Evolutionary conservation across 345 rosid genomes (phyloP), one percentile per base, ranked within the genome.

Genomic region (Durio zibethinus): DNA sequence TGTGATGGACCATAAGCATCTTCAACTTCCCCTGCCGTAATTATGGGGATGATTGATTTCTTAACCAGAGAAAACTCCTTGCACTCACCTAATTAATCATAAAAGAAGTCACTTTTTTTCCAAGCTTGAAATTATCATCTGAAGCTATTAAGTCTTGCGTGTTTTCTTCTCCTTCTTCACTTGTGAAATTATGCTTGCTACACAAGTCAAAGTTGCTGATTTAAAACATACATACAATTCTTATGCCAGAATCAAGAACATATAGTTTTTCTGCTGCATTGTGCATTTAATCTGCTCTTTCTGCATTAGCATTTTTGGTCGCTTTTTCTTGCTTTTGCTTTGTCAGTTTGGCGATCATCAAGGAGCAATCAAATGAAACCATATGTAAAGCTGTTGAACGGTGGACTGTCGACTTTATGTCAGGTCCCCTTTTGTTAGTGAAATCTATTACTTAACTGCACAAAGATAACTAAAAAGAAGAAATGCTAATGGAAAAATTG

Each of bases 1-100:
- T 73, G 83, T 77, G 80, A 81, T 29, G 25, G 31, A 63, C 53
- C 60, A 63, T 57, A 31, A 73, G 83, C 71, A 77, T 77, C 62
- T 77, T 73, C 72, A 80, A 70, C 68, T 73, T 74, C 54, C 36
- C 78, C 47, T 76, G 68, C 74, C 77, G 62, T 71, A 16, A 80
- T 70, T 50, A 63, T 50, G 82, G 56, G n/a, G 31, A 21, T 43
- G 31, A 64, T 54, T 76, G 57, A 47, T 54, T 50, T 71, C 36
- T 69, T 10, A 65, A 45, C 25, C 43, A 35, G 42, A 36, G 31
- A 25, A 16, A 29, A 40, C 18, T 8, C 8, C 2, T 12, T 10
- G n/a, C 35, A 5, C 53, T n/a, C 66, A 25, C 56, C 20, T 59
- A 74, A 42, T 74, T 59, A 74, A 42, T 74, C 15, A 74, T 42